Evolutionary conservation across 768 basidiomycete genomes (phyloP).

Genomic region (Mycena vitilis): DNA sequence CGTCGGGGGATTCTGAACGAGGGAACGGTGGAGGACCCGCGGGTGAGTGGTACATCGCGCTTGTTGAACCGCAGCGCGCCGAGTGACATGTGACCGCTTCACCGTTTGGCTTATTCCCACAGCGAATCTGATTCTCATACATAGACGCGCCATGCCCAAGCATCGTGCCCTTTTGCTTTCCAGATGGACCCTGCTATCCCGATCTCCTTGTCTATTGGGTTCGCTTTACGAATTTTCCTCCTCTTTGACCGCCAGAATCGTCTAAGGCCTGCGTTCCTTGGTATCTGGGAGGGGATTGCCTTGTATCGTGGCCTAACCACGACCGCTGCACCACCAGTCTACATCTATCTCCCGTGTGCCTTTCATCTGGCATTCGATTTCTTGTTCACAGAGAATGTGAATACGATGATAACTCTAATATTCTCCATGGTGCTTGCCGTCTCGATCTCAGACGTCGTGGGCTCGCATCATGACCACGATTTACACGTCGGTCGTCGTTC

Average conservation of each 20-base stretch:
- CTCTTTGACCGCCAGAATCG: conserved; percentile 40
- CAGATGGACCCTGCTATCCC: conserved; percentile 57
- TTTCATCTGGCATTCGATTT: conserved; percentile 58
- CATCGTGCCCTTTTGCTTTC: conserved; percentile 14
- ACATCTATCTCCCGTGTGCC: conserved; percentile 56
- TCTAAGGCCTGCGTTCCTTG: conserved; percentile 51
- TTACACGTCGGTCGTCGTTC: background rate
- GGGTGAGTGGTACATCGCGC: conserved; percentile 23
- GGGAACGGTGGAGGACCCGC: conserved; percentile 5
- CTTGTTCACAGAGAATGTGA: conserved; percentile 48
- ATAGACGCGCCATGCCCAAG: conserved; percentile 15
- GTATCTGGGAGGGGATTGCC: conserved; percentile 57
- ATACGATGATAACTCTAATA: conserved; percentile 23
- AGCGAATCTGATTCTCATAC: background rate
- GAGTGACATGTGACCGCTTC: conserved; percentile 10
- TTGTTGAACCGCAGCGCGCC: background rate
- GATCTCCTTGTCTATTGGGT: conserved; percentile 37
- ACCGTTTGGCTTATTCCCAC: background rate
- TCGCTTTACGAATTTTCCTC: conserved; percentile 23
- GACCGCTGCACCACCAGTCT: conserved; percentile 40
- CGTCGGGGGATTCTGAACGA: conserved; percentile 29
- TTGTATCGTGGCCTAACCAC: conserved; percentile 50
- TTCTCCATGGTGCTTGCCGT: conserved; percentile 25
- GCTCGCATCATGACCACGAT: conserved; percentile 23
- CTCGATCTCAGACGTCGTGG: conserved; percentile 27